Evolutionary conservation across 1,284 basidiomycete species (phyloP).

Genomic region (Rugosomyces carneus): DNA sequence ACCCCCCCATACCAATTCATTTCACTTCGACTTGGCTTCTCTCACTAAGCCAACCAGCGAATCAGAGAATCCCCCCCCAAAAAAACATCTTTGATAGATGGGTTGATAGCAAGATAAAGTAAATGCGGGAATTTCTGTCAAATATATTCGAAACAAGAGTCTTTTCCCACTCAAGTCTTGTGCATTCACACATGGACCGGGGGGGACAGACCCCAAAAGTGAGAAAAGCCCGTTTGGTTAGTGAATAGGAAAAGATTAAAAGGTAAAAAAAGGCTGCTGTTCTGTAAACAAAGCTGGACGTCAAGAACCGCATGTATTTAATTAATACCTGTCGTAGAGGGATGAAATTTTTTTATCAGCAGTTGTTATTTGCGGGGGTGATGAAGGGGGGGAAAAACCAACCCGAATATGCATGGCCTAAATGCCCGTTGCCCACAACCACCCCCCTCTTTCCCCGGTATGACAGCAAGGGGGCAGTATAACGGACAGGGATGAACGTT

Average conservation of each 20-base stretch:
- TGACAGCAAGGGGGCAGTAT: not conserved
- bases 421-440: not conserved
- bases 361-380: not conserved
- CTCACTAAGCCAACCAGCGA: not conserved
- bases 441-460: too few relatives aligned
- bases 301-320: not conserved
- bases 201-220: not conserved
- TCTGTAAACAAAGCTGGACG: not conserved
- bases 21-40: not conserved
- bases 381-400: not conserved
- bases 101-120: not conserved
- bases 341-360: not conserved
- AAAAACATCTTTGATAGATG: too few relatives aligned
- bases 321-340: not conserved
- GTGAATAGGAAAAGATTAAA: not conserved
- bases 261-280: not conserved
- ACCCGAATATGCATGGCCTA: not conserved
- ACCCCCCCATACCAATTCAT: not conserved
- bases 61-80: not conserved
- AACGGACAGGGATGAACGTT: not conserved
- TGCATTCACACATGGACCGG: not conserved
- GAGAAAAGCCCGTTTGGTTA: not conserved
- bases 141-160: not conserved
- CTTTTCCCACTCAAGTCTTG: not conserved
- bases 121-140: not conserved